Conservation (phyloP, 495 filamentous ascomycete species). For the Xylaria scruposa region DNA sequence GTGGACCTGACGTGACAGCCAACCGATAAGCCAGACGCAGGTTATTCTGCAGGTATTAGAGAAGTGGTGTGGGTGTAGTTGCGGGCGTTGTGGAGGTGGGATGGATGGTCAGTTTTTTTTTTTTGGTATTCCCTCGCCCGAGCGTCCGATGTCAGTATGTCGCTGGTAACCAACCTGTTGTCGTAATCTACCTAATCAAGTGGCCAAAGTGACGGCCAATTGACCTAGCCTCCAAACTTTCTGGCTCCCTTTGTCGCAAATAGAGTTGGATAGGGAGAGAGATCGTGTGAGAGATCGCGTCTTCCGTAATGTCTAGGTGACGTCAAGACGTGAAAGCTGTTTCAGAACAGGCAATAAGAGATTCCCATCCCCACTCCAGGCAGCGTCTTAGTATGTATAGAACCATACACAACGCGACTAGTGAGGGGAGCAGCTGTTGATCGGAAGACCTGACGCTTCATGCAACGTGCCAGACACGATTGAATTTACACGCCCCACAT, state of each 20-base stretch:
- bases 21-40: constrained; percentile 17
- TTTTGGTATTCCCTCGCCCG: not conserved
- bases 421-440: constrained; percentile 10
- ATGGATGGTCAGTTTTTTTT: not conserved
- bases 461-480: constrained; percentile 10
- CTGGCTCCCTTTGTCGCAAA: constrained; percentile 10
- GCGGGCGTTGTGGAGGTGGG: not conserved
- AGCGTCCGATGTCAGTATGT: not conserved
- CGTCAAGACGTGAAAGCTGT: constrained; percentile 23
- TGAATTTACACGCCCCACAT: not conserved
- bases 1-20: constrained; percentile 14
- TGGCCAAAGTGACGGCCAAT: constrained; percentile 10
- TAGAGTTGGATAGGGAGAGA: constrained; percentile 12
- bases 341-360: constrained; percentile 20
- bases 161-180: not conserved
- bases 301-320: constrained; percentile 11
- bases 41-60: too few species aligned
- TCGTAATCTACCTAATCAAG: not conserved
- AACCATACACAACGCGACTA: constrained; percentile 2
- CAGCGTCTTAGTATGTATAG: not conserved
- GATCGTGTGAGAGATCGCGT: not conserved
- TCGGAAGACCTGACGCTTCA: constrained; percentile 19
- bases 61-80: not conserved
- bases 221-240: constrained; percentile 7
- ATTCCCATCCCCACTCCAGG: not conserved